Base-by-base conservation (phyloP, 2,329 filamentous ascomycete genomes). In the Pyrenochaeta sp. region DNA sequence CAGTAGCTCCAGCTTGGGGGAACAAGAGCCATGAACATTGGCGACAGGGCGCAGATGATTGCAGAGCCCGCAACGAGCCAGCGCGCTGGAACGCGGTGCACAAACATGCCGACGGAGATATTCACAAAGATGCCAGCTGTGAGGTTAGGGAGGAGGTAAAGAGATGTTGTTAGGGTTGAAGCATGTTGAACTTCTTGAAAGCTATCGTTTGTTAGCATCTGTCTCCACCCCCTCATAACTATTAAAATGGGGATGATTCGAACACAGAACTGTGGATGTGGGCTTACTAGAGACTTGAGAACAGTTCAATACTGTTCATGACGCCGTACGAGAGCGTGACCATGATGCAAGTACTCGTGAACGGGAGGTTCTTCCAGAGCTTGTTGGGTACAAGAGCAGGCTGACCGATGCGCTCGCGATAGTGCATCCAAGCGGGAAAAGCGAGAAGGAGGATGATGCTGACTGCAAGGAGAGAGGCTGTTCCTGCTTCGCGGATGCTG, bases 301-400 rank as follows among this genome's bases (percentile, higher is more conserved):
- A 71, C 54, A 77, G 68, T 51, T 75, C 76, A 12, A 72, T 69
- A 9, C 71, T 69, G 3, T 74, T 77, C 6, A 68, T 70, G 1
- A 74, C 78, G 31, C 71, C 69, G 44, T 69, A 72, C 7, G 66
- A 68, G 1, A 79, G 54, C 1, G 73, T 58, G 7, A 79, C 72
- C 64, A 65, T 82, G 9, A 81, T 65, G 63, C 86, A 88, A 4
- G 85, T 81, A 18, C 74, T 79, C 0, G 83, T 78, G 60, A 89
- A 89, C 0, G 80, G 70, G 0, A 69, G 62, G 40, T 84, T 87
- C 20, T 71, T 78, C 86, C 86, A 89, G 0, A 89, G 52, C 3
- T 49, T 52, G 51, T 72, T 71, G 0, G 68, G 69, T 4, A 72
- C 54, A 1, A 73, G 68, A 18, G 67, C 66, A 15, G 64, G 50